These are phyloP conservation scores for Colletotrichum liriopes DNA, from an alignment of 2,329 filamentous ascomycete species.

Conservation along the genomic window DNA sequence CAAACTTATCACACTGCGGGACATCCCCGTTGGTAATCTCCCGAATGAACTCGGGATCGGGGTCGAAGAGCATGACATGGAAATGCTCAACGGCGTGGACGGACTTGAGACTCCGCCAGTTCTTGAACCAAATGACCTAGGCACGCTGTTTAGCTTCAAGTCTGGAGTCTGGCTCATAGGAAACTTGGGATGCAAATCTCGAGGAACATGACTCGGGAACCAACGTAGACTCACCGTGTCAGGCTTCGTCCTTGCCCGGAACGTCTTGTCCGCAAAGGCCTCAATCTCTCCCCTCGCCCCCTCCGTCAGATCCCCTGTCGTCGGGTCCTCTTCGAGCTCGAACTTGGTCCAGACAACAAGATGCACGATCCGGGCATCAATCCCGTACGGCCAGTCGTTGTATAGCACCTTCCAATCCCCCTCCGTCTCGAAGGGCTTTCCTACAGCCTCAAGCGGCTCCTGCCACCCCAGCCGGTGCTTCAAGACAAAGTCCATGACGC, in stretches of 20 bases:
- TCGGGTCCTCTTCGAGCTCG: conserved; percentile 77
- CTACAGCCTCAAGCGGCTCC: conserved; percentile 46
- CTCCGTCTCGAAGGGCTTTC: conserved; percentile 59
- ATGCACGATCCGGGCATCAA: conserved; percentile 84
- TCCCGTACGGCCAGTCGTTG: conserved; percentile 96
- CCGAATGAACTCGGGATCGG: conserved; percentile 78
- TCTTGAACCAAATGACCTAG: conserved; percentile 82
- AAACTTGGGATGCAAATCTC: neutral
- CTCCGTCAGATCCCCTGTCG: conserved; percentile 77
- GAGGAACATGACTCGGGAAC: neutral
- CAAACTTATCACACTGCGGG: conserved; percentile 69
- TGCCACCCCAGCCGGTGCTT: conserved; percentile 79
- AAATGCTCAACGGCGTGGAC: conserved; percentile 93
- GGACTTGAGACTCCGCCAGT: conserved; percentile 89
- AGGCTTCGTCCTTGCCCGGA: conserved; percentile 72
- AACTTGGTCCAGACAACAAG: conserved; percentile 97
- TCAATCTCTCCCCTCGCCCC: conserved; percentile 77
- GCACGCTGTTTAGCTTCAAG: neutral
- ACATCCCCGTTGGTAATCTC: conserved; percentile 83
- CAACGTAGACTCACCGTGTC: conserved; percentile 46
- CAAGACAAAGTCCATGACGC: conserved; percentile 84
- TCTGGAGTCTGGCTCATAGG: neutral
- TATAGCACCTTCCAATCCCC: conserved; percentile 81
- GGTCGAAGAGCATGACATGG: conserved; percentile 90
- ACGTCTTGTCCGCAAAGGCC: conserved; percentile 77